phyloP scores from a whole-genome alignment of 331 rosid species.

The Malus hybrid region DNA sequence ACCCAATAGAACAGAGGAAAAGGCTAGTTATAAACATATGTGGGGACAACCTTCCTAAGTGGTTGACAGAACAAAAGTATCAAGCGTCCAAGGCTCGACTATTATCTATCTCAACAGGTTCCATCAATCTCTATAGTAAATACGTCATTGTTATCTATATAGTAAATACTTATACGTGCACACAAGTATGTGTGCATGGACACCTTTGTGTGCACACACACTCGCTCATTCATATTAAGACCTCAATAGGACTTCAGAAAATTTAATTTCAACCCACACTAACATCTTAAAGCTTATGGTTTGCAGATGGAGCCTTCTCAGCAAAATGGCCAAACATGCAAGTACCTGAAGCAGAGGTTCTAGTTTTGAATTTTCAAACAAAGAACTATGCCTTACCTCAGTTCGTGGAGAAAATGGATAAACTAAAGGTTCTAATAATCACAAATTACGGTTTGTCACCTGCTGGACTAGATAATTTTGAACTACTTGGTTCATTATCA shows the following conservation, averaged over 20 bases:
- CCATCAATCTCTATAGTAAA: neutral
- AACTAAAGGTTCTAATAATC: conserved; percentile 47
- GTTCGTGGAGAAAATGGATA: conserved; percentile 40
- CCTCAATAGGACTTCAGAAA: neutral
- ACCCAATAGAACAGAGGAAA: conserved; percentile 26
- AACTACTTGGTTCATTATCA: conserved; percentile 12
- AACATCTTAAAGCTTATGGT: neutral
- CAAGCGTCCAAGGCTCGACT: conserved; percentile 16
- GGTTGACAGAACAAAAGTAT: conserved; percentile 33
- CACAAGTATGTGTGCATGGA: neutral
- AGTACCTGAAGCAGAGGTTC: conserved; percentile 42
- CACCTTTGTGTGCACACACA: neutral
- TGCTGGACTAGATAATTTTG: conserved; percentile 29
- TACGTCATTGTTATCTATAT: neutral
- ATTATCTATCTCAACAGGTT: conserved; percentile 28
- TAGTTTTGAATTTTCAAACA: conserved; percentile 40
- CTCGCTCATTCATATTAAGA: neutral
- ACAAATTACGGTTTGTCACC: conserved; percentile 38
- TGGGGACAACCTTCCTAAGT: conserved; percentile 33
- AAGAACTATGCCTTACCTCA: conserved; percentile 36
- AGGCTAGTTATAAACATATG: conserved; percentile 32
- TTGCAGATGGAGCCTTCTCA: conserved; percentile 44
- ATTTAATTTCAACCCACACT: neutral
- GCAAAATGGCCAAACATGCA: conserved; percentile 44
- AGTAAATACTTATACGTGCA: neutral